Conservation (phyloP, 2,329 filamentous ascomycete genomes). For the Cordyceps javanica region DNA sequence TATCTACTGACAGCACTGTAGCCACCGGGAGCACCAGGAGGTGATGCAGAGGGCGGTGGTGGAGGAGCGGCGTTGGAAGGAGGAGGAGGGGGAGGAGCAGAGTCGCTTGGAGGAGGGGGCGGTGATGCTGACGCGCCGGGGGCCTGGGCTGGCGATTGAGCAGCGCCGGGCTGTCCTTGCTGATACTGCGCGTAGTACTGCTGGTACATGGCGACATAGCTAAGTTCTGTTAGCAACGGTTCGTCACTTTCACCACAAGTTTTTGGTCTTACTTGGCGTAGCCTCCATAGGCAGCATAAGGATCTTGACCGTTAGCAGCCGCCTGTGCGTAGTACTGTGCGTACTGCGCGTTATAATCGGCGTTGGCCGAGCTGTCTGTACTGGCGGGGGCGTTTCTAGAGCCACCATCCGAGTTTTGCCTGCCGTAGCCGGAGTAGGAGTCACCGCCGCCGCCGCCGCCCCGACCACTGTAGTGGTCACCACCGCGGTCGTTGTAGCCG, state of each 20-base stretch:
- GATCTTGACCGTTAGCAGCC: slow-evolving; percentile 52
- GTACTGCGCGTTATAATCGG: slow-evolving; percentile 74
- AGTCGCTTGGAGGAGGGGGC: slow-evolving; percentile 52
- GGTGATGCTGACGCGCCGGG: slow-evolving; percentile 41
- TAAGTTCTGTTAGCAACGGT: slow-evolving; percentile 24
- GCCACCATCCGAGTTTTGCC: slow-evolving; percentile 24
- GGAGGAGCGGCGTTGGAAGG: slow-evolving; percentile 49
- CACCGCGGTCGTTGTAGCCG: slow-evolving; percentile 32
- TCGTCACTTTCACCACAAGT: neutral
- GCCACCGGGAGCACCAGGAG: slow-evolving; percentile 41
- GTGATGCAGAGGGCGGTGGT: slow-evolving; percentile 41
- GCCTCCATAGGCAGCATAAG: slow-evolving; percentile 86
- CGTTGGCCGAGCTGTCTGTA: slow-evolving; percentile 22
- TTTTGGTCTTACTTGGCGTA: slow-evolving; percentile 60
- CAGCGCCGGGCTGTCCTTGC: slow-evolving; percentile 12
- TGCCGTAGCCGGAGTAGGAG: slow-evolving; percentile 20
- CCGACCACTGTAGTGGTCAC: slow-evolving; percentile 30
- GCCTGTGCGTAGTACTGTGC: slow-evolving; percentile 64
- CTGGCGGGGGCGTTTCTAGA: slow-evolving; percentile 30
- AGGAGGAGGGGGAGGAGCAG: slow-evolving; percentile 59
- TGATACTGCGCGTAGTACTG: slow-evolving; percentile 55
- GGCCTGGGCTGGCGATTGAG: slow-evolving; percentile 22
- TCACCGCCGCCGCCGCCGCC: slow-evolving; percentile 25
- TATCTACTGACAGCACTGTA: slow-evolving; percentile 58
- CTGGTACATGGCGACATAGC: slow-evolving; percentile 66